phyloP scores from a whole-genome alignment of 495 filamentous ascomycete species.

The Aspergillus hancockii region DNA sequence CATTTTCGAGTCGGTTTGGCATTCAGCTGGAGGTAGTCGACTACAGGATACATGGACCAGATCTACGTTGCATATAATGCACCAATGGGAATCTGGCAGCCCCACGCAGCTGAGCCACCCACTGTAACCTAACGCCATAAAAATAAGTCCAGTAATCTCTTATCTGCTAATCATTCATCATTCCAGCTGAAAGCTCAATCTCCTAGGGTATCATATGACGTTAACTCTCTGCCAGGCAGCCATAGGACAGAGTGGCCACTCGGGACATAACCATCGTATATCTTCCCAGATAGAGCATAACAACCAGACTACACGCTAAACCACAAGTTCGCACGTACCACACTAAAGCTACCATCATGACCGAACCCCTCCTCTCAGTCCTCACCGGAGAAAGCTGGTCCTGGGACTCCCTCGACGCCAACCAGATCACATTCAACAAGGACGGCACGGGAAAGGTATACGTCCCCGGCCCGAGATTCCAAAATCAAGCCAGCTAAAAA shows the following conservation, averaged over 20 bases:
- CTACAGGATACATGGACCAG: no score
- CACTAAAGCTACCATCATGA: not conserved
- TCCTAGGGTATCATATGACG: no score
- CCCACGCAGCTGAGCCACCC: no score
- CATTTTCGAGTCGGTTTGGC: no score
- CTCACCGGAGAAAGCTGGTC: constrained; percentile 2
- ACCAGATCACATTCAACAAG: constrained; percentile 1
- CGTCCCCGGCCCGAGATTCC: not conserved
- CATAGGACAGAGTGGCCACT: not conserved
- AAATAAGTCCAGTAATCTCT: no score
- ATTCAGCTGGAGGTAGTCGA: no score
- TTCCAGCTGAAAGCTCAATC: not conserved
- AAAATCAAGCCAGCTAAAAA: not conserved
- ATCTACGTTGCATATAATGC: no score
- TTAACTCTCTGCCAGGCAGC: not conserved
- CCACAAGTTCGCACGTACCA: no score
- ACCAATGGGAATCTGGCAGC: no score
- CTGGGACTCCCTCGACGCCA: constrained; percentile 4
- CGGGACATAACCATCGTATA: not conserved
- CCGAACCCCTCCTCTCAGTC: not conserved
- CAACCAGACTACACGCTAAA: not conserved
- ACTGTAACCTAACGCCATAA: no score
- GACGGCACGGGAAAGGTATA: constrained; percentile 5
- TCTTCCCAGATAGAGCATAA: no score
- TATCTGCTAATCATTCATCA: not conserved